Percentiles rank a stretch among this genome's conserved stretches.
phyloP scores from a whole-genome alignment of 257 asterid species.

The Fraxinus anomala region DNA sequence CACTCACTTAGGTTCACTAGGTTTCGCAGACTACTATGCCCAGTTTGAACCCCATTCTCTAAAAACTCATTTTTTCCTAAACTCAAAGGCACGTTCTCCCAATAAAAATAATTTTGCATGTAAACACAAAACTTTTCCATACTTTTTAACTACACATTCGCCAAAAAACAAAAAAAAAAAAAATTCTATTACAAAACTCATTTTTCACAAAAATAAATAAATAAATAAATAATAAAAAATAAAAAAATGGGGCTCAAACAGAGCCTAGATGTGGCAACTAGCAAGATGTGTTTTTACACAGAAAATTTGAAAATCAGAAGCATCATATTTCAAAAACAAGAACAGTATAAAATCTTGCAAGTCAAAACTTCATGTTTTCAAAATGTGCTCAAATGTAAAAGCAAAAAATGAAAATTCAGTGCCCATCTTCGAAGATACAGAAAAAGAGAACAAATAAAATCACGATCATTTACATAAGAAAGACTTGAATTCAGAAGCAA shows the following conservation, averaged over 20 bases:
- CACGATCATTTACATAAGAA: background rate
- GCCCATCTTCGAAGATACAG: background rate
- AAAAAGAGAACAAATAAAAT: background rate
- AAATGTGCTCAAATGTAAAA: background rate
- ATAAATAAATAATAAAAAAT: no score
- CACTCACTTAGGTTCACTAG: background rate
- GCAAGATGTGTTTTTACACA: conserved; percentile 1
- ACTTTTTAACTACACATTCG: no score
- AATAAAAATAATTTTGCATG: no score
- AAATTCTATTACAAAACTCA: no score
- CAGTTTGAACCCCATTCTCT: no score
- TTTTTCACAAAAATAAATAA: no score
- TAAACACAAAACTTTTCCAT: no score
- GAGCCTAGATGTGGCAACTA: background rate
- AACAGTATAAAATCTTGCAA: background rate
- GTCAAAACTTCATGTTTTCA: background rate
- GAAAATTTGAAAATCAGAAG: conserved; percentile 12
- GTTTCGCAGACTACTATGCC: background rate
- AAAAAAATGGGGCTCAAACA: no score
- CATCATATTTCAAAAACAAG: background rate
- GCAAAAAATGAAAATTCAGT: background rate
- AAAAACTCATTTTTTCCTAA: background rate
- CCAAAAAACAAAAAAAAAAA: no score
- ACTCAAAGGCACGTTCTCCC: no score
- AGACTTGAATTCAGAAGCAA: background rate